A percentile compares a stretch with the other conserved stretches of the same genome.
Evolutionary conservation across 352 stramenopile species (phyloP).

Genomic region (Aphanomyces invadans): DNA sequence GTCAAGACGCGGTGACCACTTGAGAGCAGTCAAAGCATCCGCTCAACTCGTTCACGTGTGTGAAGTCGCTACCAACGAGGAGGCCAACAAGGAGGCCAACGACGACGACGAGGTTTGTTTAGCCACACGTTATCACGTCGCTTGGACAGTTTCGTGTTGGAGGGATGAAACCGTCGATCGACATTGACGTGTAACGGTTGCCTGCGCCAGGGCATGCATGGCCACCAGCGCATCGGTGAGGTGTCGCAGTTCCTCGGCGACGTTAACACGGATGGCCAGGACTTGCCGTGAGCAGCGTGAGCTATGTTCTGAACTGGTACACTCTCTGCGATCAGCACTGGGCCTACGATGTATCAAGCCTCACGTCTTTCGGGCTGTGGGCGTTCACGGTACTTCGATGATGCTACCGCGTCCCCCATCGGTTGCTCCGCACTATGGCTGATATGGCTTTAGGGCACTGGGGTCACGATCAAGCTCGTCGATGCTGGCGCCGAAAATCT

Average conservation of each 20-base stretch:
- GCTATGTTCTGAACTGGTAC: slow-evolving; percentile 43
- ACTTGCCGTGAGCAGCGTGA: slow-evolving; percentile 41
- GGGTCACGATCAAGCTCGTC: slow-evolving; percentile 77
- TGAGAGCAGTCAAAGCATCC: too few relatives aligned
- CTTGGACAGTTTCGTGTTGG: too few relatives aligned
- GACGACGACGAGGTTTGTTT: too few relatives aligned
- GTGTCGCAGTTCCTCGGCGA: too few relatives aligned
- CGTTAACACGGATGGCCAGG: too few relatives aligned
- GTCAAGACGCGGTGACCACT: too few relatives aligned
- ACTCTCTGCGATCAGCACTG: slow-evolving; percentile 43
- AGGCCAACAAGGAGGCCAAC: too few relatives aligned
- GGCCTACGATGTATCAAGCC: slow-evolving; percentile 58
- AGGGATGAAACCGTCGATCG: too few relatives aligned
- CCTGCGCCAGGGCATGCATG: neutral
- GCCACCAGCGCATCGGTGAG: slow-evolving; percentile 3
- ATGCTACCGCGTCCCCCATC: too few relatives aligned
- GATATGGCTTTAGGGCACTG: slow-evolving; percentile 35
- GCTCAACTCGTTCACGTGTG: too few relatives aligned
- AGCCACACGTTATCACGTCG: too few relatives aligned
- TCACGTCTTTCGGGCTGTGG: slow-evolving; percentile 68
- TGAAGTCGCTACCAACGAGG: too few relatives aligned
- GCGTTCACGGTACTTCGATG: slow-evolving; percentile 48
- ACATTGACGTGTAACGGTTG: neutral
- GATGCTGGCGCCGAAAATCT: slow-evolving; percentile 48
- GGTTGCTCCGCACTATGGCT: neutral